Evolutionary conservation across 2,329 filamentous ascomycete genomes (phyloP).

Genomic region (Didymella glomerata): DNA sequence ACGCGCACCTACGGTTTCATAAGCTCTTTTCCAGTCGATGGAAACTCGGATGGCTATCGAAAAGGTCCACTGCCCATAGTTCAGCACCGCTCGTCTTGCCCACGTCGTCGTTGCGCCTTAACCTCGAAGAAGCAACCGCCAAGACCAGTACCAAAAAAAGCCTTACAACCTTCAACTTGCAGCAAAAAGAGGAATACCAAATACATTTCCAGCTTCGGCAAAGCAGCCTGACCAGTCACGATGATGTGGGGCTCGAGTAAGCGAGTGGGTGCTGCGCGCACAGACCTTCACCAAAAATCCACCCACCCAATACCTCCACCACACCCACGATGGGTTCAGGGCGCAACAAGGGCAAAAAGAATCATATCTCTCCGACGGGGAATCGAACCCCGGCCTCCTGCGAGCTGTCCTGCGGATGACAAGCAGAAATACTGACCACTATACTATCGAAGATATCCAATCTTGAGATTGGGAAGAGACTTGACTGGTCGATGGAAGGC

Average conservation of each 20-base stretch:
- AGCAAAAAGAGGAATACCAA: background rate
- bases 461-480: conserved; percentile 12
- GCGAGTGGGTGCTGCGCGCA: background rate
- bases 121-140: background rate
- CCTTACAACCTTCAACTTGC: background rate
- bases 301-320: background rate
- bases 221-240: background rate
- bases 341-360: background rate
- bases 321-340: background rate
- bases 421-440: conserved; percentile 23
- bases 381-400: conserved; percentile 24
- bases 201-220: background rate
- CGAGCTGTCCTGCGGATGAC: conserved; percentile 18
- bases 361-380: conserved; percentile 22
- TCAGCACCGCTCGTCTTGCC: background rate
- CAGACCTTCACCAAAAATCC: conserved; percentile 7
- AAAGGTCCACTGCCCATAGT: no score
- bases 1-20: background rate
- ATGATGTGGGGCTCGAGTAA: background rate
- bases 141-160: background rate
- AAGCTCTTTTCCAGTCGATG: no score
- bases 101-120: background rate
- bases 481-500: conserved; percentile 1
- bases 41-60: no score
- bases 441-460: conserved; percentile 24